These are phyloP conservation scores for Myxozyma monticola DNA, from an alignment of 805 yeast species.

Conservation along the genomic window DNA sequence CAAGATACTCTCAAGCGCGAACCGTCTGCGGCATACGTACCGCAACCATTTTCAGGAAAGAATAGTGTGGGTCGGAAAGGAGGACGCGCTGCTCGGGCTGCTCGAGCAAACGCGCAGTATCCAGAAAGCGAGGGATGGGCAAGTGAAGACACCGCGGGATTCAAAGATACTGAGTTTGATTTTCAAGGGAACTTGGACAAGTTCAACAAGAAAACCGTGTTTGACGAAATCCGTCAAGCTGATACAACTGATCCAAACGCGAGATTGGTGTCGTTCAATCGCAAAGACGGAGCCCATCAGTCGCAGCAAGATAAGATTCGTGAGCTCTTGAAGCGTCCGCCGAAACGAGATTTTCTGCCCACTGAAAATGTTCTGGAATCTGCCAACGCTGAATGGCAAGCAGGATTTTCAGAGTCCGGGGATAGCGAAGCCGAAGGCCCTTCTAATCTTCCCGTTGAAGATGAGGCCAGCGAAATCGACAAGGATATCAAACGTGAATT, in stretches of 20 bases:
- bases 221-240: conserved; percentile 60
- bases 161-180: conserved; percentile 69
- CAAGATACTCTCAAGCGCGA: conserved; percentile 12
- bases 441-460: conserved; percentile 4
- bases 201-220: conserved; percentile 78
- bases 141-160: conserved; percentile 44
- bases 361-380: conserved; percentile 26
- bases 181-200: conserved; percentile 76
- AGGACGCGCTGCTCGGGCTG: not conserved
- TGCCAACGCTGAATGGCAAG: conserved; percentile 17
- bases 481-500: conserved; percentile 14
- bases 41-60: conserved; percentile 18
- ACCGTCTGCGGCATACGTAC: conserved; percentile 19
- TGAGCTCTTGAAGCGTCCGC: conserved; percentile 13
- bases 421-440: conserved; percentile 4
- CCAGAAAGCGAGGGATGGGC: conserved; percentile 33
- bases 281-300: conserved; percentile 36
- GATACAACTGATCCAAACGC: conserved; percentile 62
- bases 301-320: conserved; percentile 27
- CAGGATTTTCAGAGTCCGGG: conserved; percentile 6
- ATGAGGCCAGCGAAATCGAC: conserved; percentile 24
- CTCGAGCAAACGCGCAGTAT: conserved; percentile 26
- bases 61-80: conserved; percentile 25
- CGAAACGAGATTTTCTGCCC: conserved; percentile 21
- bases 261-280: conserved; percentile 74